These are phyloP conservation scores for Botryobasidium botryosum DNA, from an alignment of 768 basidiomycete species.

Conservation along the genomic window DNA sequence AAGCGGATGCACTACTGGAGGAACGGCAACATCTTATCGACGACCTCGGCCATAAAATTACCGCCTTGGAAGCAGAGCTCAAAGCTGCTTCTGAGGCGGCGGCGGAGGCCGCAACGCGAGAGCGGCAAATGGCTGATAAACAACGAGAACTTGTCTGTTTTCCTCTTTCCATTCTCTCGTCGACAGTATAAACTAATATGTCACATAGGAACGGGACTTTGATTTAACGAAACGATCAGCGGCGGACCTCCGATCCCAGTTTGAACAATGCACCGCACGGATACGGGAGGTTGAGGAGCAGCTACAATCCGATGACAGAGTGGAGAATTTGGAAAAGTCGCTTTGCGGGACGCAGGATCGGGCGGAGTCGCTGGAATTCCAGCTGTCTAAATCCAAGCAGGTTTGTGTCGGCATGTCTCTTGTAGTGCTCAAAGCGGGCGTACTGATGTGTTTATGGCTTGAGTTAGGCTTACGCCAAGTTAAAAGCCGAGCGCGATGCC, in stretches of 20 bases:
- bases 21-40: no score
- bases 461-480: conserved; percentile 33
- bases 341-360: conserved; percentile 66
- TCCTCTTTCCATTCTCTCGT: not conserved
- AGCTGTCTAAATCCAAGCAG: conserved; percentile 64
- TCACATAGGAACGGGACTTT: conserved; percentile 51
- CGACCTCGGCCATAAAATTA: no score
- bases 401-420: conserved; percentile 22
- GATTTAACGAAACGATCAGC: conserved; percentile 41
- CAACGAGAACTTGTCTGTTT: conserved; percentile 2
- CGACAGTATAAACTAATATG: no score
- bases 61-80: no score
- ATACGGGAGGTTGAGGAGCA: conserved; percentile 65
- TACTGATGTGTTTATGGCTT: not conserved
- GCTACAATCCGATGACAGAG: conserved; percentile 68
- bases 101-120: conserved; percentile 5
- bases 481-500: conserved; percentile 45
- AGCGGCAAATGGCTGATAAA: conserved; percentile 4
- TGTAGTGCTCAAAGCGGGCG: no score
- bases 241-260: conserved; percentile 35
- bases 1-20: no score
- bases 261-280: conserved; percentile 36
- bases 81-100: conserved; percentile 1
- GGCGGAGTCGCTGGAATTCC: conserved; percentile 70
- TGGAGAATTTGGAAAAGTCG: conserved; percentile 52